phyloP scores from a whole-genome alignment of 2,329 filamentous ascomycete species.

The Claviceps maximensis region DNA sequence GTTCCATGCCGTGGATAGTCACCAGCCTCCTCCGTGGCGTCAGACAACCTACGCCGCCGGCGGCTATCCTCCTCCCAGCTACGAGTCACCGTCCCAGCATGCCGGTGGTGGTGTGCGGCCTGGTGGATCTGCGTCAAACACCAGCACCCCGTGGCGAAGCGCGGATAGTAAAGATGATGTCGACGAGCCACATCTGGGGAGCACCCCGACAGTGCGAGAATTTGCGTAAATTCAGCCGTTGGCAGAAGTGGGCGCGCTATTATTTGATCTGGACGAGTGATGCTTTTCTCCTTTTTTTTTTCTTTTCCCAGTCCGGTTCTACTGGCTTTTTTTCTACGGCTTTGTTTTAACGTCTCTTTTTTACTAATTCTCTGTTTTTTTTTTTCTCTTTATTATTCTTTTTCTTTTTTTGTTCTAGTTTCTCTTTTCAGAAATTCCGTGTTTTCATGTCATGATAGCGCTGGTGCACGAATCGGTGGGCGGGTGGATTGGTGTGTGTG shows the following conservation, averaged over 20 bases:
- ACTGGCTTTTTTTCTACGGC: neutral
- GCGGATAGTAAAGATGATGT: conserved; percentile 17
- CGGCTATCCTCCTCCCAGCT: conserved; percentile 17
- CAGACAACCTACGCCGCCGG: conserved; percentile 11
- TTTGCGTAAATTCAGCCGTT: conserved; percentile 12
- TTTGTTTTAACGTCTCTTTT: neutral
- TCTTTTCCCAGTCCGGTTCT: neutral
- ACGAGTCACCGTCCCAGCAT: conserved; percentile 20
- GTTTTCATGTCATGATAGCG: neutral
- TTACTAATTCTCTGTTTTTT: neutral
- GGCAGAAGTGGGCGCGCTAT: too few relatives aligned
- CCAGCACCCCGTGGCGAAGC: conserved; percentile 14
- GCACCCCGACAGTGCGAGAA: conserved; percentile 20
- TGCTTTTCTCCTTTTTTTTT: too few relatives aligned
- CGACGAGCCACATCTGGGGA: conserved; percentile 18
- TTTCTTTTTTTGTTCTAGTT: neutral
- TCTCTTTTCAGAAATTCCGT: neutral
- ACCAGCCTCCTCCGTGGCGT: conserved; percentile 19
- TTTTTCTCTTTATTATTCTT: neutral
- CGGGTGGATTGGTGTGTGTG: neutral
- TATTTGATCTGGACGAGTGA: too few relatives aligned
- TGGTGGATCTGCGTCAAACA: conserved; percentile 14
- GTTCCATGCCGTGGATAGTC: conserved; percentile 8
- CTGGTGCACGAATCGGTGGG: neutral
- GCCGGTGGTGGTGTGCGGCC: conserved; percentile 17